Conservation (phyloP, 2,329 filamentous ascomycete genomes). For the Aspergillus versicolor region DNA sequence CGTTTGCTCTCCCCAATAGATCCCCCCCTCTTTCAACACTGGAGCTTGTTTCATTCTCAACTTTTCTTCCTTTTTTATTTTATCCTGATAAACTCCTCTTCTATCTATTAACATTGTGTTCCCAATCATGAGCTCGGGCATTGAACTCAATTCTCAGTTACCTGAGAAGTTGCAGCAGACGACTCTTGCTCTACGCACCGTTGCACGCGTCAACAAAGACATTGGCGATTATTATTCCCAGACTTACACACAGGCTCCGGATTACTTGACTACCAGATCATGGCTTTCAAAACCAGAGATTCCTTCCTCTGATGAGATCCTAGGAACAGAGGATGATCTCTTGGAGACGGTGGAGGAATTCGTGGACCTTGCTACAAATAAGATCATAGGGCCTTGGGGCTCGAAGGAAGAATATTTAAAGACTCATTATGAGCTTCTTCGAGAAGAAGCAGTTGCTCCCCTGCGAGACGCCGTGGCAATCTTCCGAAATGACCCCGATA, state of each 20-base stretch:
- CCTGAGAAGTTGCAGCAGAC: background rate
- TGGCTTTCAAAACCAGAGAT: constrained; percentile 43
- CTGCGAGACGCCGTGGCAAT: constrained; percentile 65
- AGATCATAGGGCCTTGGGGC: constrained; percentile 56
- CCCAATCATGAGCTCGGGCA: background rate
- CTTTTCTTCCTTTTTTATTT: background rate
- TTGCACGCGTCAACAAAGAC: constrained; percentile 25
- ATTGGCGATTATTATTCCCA: constrained; percentile 31
- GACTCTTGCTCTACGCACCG: background rate
- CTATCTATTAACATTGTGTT: background rate
- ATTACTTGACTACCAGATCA: constrained; percentile 32
- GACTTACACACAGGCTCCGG: constrained; percentile 11
- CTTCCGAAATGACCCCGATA: constrained; percentile 53
- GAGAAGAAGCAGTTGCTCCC: constrained; percentile 70
- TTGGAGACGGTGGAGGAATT: constrained; percentile 27
- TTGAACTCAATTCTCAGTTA: background rate
- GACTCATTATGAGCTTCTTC: constrained; percentile 71
- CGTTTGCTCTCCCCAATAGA: background rate
- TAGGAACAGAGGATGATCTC: constrained; percentile 37
- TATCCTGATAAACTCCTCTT: background rate
- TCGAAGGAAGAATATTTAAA: constrained; percentile 67
- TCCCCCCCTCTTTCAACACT: background rate
- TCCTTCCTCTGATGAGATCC: constrained; percentile 41
- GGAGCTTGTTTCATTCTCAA: background rate
- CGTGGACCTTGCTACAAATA: constrained; percentile 52